Evolutionary conservation across 2,329 filamentous ascomycete species (phyloP).

Genomic region (Aspergillus sp.): DNA sequence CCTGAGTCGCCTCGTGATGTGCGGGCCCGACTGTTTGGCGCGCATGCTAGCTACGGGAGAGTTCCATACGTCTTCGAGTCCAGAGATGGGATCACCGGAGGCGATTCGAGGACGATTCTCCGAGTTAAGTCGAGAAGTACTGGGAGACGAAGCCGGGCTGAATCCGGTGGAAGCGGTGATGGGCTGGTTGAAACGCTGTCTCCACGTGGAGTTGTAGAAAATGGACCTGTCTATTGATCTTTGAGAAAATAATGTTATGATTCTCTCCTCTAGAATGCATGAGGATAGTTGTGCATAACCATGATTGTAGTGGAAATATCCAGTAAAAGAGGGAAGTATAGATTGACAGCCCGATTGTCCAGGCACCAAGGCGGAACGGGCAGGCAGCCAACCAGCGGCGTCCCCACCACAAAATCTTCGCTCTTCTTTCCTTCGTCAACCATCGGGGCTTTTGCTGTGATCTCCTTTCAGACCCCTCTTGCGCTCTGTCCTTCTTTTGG

Average conservation of each 20-base stretch:
- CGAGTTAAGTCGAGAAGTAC: constrained; percentile 52
- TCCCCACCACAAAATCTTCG: constrained; percentile 25
- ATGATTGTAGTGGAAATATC: no score
- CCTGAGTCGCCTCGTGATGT: constrained; percentile 55
- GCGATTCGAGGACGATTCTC: constrained; percentile 43
- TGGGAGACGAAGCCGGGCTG: constrained; percentile 32
- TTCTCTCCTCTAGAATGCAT: no score
- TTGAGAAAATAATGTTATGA: background rate
- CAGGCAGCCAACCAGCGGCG: constrained; percentile 8
- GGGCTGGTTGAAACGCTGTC: constrained; percentile 34
- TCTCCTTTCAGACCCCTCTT: background rate
- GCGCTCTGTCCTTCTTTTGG: background rate
- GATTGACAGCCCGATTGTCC: background rate
- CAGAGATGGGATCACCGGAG: constrained; percentile 10
- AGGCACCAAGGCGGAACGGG: constrained; percentile 5
- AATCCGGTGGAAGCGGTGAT: constrained; percentile 28
- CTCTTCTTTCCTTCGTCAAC: constrained; percentile 8
- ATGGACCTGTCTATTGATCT: background rate
- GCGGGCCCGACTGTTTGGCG: constrained; percentile 33
- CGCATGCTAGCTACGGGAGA: constrained; percentile 29
- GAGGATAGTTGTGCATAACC: no score
- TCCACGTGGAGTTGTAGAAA: constrained; percentile 28
- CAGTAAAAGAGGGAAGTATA: background rate
- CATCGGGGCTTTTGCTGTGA: constrained; percentile 7
- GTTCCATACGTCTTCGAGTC: constrained; percentile 8